Evolutionary conservation across 768 basidiomycete genomes (phyloP).

Genomic region (Tremella fuciformis): DNA sequence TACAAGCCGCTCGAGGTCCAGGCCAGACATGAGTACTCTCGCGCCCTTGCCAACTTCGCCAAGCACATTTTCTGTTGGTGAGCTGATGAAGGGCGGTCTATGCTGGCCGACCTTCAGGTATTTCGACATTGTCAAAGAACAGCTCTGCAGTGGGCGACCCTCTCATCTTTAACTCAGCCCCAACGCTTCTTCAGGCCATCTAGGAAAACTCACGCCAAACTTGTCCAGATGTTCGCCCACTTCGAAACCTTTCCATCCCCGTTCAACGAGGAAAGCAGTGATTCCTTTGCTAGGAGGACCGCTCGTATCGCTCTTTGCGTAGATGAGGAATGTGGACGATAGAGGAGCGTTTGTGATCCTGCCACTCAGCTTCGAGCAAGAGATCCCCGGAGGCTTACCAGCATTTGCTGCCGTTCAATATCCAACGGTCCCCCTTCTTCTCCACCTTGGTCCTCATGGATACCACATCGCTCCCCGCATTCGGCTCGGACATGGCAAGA

Average conservation of each 20-base stretch:
- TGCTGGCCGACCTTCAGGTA: constrained; percentile 67
- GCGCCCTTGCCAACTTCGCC: constrained; percentile 77
- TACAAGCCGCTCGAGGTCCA: constrained; percentile 88
- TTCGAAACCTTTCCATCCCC: constrained; percentile 59
- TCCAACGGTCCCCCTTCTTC: constrained; percentile 56
- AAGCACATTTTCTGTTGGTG: constrained; percentile 69
- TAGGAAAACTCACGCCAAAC: constrained; percentile 60
- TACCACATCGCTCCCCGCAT: constrained; percentile 91
- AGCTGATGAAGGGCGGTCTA: neutral
- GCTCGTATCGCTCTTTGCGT: constrained; percentile 79
- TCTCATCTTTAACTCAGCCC: constrained; percentile 61
- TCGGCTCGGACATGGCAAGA: constrained; percentile 91
- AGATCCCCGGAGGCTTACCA: constrained; percentile 60
- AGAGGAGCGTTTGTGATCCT: constrained; percentile 95
- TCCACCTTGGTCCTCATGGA: constrained; percentile 84
- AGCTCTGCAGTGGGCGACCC: constrained; percentile 93
- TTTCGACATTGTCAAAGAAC: constrained; percentile 83
- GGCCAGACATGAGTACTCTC: constrained; percentile 85
- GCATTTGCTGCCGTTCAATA: constrained; percentile 79
- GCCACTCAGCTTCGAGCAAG: constrained; percentile 8
- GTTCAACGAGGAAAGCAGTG: constrained; percentile 84
- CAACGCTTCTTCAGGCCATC: neutral
- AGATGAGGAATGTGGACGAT: constrained; percentile 86
- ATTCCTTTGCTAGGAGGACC: constrained; percentile 76
- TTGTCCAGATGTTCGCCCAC: constrained; percentile 91